Evolutionary conservation across 2,329 filamentous ascomycete genomes (phyloP).

Genomic region (Colletotrichum aenigma): DNA sequence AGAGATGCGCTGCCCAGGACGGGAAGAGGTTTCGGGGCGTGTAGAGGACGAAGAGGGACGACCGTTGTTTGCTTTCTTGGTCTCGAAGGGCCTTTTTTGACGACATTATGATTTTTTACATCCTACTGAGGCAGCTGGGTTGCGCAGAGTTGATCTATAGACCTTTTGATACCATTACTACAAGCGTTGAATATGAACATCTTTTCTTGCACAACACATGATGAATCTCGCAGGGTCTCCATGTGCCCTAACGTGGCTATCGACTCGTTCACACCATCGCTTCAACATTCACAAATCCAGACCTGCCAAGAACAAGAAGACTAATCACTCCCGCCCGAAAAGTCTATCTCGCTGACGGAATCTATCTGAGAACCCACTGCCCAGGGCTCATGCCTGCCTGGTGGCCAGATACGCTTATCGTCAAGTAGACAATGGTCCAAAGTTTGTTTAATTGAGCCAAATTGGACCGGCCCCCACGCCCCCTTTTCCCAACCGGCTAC

Average conservation of each 20-base stretch:
- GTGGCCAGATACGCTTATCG: not conserved
- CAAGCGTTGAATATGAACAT: not conserved
- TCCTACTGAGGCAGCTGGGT: not conserved
- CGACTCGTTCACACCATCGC: not conserved
- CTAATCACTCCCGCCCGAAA: not conserved
- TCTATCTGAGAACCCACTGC: not conserved
- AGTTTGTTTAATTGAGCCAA: not conserved
- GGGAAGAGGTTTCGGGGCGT: not conserved
- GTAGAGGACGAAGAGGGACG: not conserved
- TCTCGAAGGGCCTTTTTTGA: not conserved
- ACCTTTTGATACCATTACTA: not conserved
- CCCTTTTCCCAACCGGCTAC: not conserved
- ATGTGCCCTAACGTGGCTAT: not conserved
- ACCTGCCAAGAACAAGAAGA: not conserved
- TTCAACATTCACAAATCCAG: not conserved
- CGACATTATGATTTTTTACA: too few relatives aligned
- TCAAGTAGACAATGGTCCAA: not conserved
- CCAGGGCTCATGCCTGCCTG: not conserved
- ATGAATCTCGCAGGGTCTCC: not conserved
- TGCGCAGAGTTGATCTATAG: not conserved
- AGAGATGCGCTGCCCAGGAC: not conserved
- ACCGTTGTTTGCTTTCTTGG: not conserved
- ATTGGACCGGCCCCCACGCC: not conserved
- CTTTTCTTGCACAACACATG: not conserved
- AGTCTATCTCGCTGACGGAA: not conserved